Evolutionary conservation across 2,329 filamentous ascomycete genomes (phyloP).

Genomic region (Fulvia fulva): DNA sequence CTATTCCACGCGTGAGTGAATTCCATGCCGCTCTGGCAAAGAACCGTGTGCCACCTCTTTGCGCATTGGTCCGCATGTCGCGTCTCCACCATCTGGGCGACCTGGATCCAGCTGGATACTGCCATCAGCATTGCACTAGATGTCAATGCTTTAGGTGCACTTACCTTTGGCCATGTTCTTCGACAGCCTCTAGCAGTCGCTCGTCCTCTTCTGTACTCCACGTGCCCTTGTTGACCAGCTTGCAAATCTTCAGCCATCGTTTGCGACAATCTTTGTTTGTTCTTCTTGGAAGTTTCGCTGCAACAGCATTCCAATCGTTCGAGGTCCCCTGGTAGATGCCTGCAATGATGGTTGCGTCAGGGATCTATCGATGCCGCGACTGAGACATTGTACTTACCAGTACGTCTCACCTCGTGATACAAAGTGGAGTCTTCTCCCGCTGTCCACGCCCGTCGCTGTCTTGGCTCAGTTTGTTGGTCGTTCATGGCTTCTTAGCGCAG

Average conservation of each 20-base stretch:
- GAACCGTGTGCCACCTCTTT: background rate
- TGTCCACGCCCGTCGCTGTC: too few species aligned
- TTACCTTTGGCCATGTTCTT: background rate
- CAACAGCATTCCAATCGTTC: background rate
- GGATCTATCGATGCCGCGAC: too few species aligned
- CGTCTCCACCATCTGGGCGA: background rate
- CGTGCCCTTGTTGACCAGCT: background rate
- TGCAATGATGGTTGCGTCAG: too few species aligned
- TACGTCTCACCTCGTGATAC: too few species aligned
- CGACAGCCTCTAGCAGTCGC: background rate
- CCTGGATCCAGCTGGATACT: background rate
- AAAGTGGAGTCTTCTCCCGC: too few species aligned
- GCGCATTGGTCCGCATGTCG: background rate
- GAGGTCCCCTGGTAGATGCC: background rate
- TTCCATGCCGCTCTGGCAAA: background rate
- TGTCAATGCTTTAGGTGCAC: too few species aligned
- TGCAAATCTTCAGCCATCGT: background rate
- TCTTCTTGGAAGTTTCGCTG: background rate
- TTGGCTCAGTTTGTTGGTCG: too few species aligned
- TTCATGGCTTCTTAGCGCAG: too few species aligned
- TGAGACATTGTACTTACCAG: too few species aligned
- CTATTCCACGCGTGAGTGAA: background rate
- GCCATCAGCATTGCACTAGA: too few species aligned
- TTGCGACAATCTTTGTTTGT: conserved; percentile 2
- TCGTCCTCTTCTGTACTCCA: background rate